phyloP scores from a whole-genome alignment of 2,329 filamentous ascomycete species.

The Aspergillus flavus region DNA sequence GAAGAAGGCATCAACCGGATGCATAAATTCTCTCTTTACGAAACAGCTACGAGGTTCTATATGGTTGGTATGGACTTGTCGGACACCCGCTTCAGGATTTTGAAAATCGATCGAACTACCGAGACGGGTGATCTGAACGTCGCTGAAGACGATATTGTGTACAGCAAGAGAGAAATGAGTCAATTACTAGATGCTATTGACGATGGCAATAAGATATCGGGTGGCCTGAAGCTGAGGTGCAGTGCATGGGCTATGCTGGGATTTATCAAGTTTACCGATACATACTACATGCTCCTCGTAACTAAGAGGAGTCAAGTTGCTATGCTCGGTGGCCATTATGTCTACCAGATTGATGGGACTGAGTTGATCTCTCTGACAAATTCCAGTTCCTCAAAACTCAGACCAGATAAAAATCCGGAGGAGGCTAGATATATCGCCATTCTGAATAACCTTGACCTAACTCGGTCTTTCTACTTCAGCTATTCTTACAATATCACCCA shows the following conservation, averaged over 20 bases:
- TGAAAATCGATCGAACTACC: constrained; percentile 91
- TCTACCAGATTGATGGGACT: constrained; percentile 93
- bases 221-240: constrained; percentile 85
- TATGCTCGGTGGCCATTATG: constrained; percentile 92
- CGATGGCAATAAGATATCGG: constrained; percentile 87
- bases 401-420: constrained; percentile 81
- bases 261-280: constrained; percentile 93
- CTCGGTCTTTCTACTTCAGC: constrained; percentile 94
- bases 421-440: constrained; percentile 88
- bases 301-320: constrained; percentile 95
- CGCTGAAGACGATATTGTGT: constrained; percentile 92
- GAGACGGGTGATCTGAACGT: constrained; percentile 78
- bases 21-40: constrained; percentile 98
- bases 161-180: constrained; percentile 89
- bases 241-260: constrained; percentile 92
- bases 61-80: constrained; percentile 90
- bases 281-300: constrained; percentile 96
- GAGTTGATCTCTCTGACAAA: constrained; percentile 87
- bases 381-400: constrained; percentile 65
- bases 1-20: constrained; percentile 63
- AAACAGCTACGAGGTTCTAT: constrained; percentile 91
- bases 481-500: constrained; percentile 96
- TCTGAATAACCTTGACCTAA: constrained; percentile 86
- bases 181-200: constrained; percentile 92
- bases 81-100: constrained; percentile 82